Percentiles rank a stretch among this genome's conserved stretches.
These are phyloP conservation scores for Trichoderma sp. DNA, from an alignment of 2,329 filamentous ascomycete species.

Conservation along the genomic window DNA sequence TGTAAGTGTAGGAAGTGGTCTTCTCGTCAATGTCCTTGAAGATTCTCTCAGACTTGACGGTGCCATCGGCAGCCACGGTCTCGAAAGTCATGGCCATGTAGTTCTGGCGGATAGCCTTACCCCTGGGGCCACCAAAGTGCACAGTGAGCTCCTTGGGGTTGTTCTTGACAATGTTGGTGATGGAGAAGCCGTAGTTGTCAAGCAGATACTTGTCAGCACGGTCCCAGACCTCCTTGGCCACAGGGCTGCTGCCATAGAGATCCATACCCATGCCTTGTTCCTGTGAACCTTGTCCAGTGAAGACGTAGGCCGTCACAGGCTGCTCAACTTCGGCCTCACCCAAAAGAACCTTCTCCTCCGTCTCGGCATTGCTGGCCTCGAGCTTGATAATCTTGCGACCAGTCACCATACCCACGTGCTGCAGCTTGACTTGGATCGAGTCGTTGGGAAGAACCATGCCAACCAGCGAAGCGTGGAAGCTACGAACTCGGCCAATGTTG, in stretches of 20 bases:
- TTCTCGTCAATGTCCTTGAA: conserved; percentile 97
- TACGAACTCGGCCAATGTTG: conserved; percentile 94
- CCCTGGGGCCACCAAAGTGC: conserved; percentile 94
- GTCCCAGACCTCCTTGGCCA: conserved; percentile 98
- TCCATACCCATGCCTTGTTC: conserved; percentile 99
- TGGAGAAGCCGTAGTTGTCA: conserved; percentile 98
- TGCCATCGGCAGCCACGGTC: conserved; percentile 89
- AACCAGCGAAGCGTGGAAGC: conserved; percentile 95
- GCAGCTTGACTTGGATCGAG: conserved; percentile 89
- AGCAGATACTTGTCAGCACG: conserved; percentile 96
- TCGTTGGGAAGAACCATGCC: conserved; percentile 99
- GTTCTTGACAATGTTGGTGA: conserved; percentile 98
- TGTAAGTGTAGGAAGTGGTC: conserved; percentile 95
- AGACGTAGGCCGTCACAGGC: conserved; percentile 94
- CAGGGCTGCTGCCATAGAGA: conserved; percentile 87
- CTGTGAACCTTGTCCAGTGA: conserved; percentile 97
- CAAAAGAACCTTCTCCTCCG: conserved; percentile 92
- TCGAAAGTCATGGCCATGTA: conserved; percentile 99
- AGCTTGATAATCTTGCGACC: conserved; percentile 99
- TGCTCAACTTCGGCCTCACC: conserved; percentile 98
- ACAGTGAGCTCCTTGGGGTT: conserved; percentile 99
- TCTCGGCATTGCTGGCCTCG: conserved; percentile 92
- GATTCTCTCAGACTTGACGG: conserved; percentile 97
- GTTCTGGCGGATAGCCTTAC: conserved; percentile 96
- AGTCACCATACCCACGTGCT: conserved; percentile 96